Conservation (phyloP, 148 eudicot genomes). For the Diospyros kaki region DNA sequence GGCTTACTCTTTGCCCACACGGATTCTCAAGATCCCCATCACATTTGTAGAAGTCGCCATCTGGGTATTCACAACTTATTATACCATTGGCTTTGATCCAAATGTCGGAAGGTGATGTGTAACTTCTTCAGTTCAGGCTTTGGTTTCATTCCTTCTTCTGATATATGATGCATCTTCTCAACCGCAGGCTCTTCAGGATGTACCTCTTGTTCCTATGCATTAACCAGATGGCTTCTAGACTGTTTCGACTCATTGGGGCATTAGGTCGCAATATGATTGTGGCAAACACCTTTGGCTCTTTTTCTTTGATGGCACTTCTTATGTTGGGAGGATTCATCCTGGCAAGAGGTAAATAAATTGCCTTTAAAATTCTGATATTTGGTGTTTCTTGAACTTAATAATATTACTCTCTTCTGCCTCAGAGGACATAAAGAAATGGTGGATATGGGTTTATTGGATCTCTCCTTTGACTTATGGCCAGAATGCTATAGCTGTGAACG, state of each 20-base stretch:
- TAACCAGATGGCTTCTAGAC: slow-evolving; percentile 70
- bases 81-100: slow-evolving; percentile 33
- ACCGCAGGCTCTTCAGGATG: slow-evolving; percentile 59
- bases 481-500: slow-evolving; percentile 71
- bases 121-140: not conserved
- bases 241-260: slow-evolving; percentile 64
- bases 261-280: slow-evolving; percentile 72
- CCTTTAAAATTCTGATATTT: not conserved
- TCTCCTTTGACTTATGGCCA: slow-evolving; percentile 75
- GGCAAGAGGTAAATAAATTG: slow-evolving; percentile 45
- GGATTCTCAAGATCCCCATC: slow-evolving; percentile 31
- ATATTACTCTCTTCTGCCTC: not conserved
- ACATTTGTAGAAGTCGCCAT: slow-evolving; percentile 16
- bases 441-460: slow-evolving; percentile 92
- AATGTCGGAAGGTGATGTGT: slow-evolving; percentile 24
- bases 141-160: not conserved
- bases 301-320: slow-evolving; percentile 51
- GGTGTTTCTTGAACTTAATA: not conserved
- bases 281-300: slow-evolving; percentile 80
- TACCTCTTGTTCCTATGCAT: slow-evolving; percentile 46
- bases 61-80: slow-evolving; percentile 24
- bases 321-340: slow-evolving; percentile 75
- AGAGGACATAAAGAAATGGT: slow-evolving; percentile 69
- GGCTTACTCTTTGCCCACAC: slow-evolving; percentile 28
- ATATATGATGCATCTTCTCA: not conserved